phyloP scores from a whole-genome alignment of 768 basidiomycete species.

The Glaciozyma antarctica region DNA sequence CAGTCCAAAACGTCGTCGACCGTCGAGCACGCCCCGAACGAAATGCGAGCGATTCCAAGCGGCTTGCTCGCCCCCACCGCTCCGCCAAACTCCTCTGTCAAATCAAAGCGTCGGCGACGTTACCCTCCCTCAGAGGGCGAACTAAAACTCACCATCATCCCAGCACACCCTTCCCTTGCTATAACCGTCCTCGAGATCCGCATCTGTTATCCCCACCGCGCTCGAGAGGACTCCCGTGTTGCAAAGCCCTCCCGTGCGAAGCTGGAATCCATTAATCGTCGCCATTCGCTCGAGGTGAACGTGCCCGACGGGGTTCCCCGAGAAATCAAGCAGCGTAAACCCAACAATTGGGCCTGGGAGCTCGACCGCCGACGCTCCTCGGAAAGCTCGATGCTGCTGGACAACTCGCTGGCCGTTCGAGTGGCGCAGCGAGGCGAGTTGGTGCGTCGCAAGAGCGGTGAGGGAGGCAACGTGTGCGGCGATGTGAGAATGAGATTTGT shows the following conservation, averaged over 20 bases:
- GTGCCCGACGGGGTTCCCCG: slow-evolving; percentile 26
- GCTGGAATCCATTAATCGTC: slow-evolving; percentile 26
- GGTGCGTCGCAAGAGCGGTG: neutral
- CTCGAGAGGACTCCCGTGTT: slow-evolving; percentile 27
- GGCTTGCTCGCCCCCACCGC: slow-evolving; percentile 4
- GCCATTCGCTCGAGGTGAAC: slow-evolving; percentile 32
- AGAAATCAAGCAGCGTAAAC: slow-evolving; percentile 26
- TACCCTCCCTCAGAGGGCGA: neutral
- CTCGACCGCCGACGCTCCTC: neutral
- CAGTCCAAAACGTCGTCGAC: slow-evolving; percentile 27
- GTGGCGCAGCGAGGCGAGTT: slow-evolving; percentile 13
- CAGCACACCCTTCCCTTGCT: slow-evolving; percentile 25
- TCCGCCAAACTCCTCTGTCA: slow-evolving; percentile 14
- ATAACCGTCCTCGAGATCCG: slow-evolving; percentile 22
- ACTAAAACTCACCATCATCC: slow-evolving; percentile 23
- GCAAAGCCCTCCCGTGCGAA: slow-evolving; percentile 33
- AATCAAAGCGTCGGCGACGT: no score
- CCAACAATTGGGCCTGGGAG: slow-evolving; percentile 28
- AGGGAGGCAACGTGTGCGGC: slow-evolving; percentile 3
- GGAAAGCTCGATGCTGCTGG: slow-evolving; percentile 12
- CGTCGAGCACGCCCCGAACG: slow-evolving; percentile 31
- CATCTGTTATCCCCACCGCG: slow-evolving; percentile 20
- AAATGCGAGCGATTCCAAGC: slow-evolving; percentile 27
- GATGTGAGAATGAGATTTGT: neutral
- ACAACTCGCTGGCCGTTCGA: slow-evolving; percentile 10